phyloP scores from a whole-genome alignment of 2,329 filamentous ascomycete genomes.

The Colletotrichum tabaci region DNA sequence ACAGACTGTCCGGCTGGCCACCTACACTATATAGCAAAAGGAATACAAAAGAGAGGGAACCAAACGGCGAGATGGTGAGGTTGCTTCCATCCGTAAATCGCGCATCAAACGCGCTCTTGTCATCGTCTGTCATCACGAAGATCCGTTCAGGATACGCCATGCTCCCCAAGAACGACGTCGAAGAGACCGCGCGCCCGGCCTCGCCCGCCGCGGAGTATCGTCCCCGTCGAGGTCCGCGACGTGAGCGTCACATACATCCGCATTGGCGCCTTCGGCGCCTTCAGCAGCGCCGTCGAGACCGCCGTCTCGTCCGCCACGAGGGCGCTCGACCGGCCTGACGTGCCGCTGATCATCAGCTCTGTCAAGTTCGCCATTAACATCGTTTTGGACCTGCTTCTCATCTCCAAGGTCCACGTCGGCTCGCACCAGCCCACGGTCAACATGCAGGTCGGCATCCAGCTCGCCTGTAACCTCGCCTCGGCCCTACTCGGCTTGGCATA shows the following conservation, averaged over 20 bases:
- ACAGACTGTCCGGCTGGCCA: too few species aligned
- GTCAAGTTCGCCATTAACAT: constrained; percentile 78
- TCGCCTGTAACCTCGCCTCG: constrained; percentile 72
- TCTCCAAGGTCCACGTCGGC: constrained; percentile 76
- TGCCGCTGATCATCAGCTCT: constrained; percentile 76
- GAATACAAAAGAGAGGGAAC: too few species aligned
- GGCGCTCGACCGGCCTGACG: constrained; percentile 78
- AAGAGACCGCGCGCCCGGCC: neutral
- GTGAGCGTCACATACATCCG: constrained; percentile 75
- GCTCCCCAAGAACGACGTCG: constrained; percentile 25
- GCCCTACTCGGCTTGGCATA: constrained; percentile 71
- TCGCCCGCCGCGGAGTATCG: constrained; percentile 47
- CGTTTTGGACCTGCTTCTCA: constrained; percentile 74
- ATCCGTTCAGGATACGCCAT: constrained; percentile 25
- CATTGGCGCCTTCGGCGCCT: constrained; percentile 73
- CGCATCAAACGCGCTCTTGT: constrained; percentile 21
- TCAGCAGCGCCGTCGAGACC: constrained; percentile 75
- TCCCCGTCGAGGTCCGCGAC: constrained; percentile 70
- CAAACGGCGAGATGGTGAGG: neutral
- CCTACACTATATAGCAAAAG: too few species aligned
- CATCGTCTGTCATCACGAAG: neutral
- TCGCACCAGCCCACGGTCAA: constrained; percentile 70
- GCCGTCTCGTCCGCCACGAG: constrained; percentile 74
- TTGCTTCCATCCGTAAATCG: constrained; percentile 15
- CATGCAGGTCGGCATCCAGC: constrained; percentile 74